Evolutionary conservation across 257 asterid species (phyloP).

Genomic region (Solanum infundibuliforme): DNA sequence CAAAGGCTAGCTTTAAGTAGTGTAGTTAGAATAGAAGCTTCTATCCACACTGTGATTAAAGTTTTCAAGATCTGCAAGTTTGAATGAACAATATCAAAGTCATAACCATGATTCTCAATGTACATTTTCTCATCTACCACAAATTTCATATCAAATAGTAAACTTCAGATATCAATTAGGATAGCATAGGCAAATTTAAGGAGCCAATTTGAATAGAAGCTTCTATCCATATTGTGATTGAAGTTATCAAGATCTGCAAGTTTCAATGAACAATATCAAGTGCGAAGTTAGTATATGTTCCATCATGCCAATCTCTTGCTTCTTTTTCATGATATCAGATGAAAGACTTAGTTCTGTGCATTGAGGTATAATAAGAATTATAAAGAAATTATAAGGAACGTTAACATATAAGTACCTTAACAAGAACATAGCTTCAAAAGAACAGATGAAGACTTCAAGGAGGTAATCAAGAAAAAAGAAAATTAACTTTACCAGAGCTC

Average conservation of each 20-base stretch:
- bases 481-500: slow-evolving; percentile 76
- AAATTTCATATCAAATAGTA: background rate
- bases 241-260: background rate
- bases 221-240: background rate
- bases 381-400: background rate
- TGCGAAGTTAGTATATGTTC: background rate
- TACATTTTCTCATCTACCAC: background rate
- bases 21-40: background rate
- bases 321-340: background rate
- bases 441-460: background rate
- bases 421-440: slow-evolving; percentile 4
- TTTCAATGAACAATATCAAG: background rate
- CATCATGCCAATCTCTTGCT: background rate
- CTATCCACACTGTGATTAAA: background rate
- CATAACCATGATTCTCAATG: background rate
- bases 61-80: background rate
- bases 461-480: background rate
- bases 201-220: background rate
- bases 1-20: background rate
- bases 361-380: background rate
- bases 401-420: background rate
- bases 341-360: background rate
- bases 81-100: background rate
- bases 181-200: background rate
- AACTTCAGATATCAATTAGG: background rate